A percentile compares a stretch with the other conserved stretches of the same genome.
Conservation (phyloP, 1,284 basidiomycete genomes). For the Cerrena zonata region DNA sequence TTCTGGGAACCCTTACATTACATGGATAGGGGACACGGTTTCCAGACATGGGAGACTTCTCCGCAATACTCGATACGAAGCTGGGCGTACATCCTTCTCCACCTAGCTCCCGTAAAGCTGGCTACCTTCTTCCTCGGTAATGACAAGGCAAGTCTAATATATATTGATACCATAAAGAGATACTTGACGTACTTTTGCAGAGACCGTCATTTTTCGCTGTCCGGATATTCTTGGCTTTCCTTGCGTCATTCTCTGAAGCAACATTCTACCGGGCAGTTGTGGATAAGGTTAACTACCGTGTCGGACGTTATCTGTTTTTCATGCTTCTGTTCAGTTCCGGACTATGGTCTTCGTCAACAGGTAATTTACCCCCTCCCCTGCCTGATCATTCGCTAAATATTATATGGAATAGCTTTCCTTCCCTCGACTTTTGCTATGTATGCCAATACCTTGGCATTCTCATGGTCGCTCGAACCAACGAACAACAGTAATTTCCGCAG, state of each 20-base stretch:
- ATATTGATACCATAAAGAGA: not conserved
- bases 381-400: slow-evolving; percentile 7
- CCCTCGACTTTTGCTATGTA: slow-evolving; percentile 97
- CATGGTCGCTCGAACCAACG: slow-evolving; percentile 71
- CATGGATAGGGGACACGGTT: slow-evolving; percentile 75
- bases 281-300: slow-evolving; percentile 79
- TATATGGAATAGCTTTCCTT: slow-evolving; percentile 61
- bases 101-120: slow-evolving; percentile 50
- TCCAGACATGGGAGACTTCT: slow-evolving; percentile 97
- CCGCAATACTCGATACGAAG: slow-evolving; percentile 87
- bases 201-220: slow-evolving; percentile 84
- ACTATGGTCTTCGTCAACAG: slow-evolving; percentile 86
- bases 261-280: slow-evolving; percentile 79
- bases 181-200: slow-evolving; percentile 35
- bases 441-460: slow-evolving; percentile 75
- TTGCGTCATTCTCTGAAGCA: slow-evolving; percentile 79
- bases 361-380: slow-evolving; percentile 35
- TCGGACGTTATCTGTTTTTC: slow-evolving; percentile 88
- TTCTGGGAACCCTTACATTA: slow-evolving; percentile 98
- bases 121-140: slow-evolving; percentile 21
- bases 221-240: slow-evolving; percentile 71
- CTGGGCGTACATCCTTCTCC: slow-evolving; percentile 87
- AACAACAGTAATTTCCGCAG: slow-evolving; percentile 49
- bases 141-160: slow-evolving; percentile 22
- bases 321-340: slow-evolving; percentile 82